Conservation (phyloP, 1,139 yeast species). For the Scheffersomyces stambukii region DNA sequence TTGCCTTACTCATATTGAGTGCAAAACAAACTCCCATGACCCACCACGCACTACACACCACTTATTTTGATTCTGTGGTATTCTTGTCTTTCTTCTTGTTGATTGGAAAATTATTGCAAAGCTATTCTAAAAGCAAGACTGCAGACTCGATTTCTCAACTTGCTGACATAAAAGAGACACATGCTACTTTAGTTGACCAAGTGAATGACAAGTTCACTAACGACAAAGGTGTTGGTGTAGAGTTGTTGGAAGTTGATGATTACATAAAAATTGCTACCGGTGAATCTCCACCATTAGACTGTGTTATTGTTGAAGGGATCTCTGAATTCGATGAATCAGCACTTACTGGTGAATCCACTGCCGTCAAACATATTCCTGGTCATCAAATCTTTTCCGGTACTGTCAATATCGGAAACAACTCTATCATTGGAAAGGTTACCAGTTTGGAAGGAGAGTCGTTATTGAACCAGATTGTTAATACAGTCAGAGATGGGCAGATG, state of each 20-base stretch:
- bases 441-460: slow-evolving; percentile 63
- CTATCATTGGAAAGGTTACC: slow-evolving; percentile 54
- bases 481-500: slow-evolving; percentile 72
- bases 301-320: slow-evolving; percentile 53
- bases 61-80: slow-evolving; percentile 76
- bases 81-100: slow-evolving; percentile 67
- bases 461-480: slow-evolving; percentile 63
- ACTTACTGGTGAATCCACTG: slow-evolving; percentile 66
- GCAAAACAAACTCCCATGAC: slow-evolving; percentile 30
- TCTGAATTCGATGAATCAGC: slow-evolving; percentile 74
- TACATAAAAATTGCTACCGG: slow-evolving; percentile 57
- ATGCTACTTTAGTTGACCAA: slow-evolving; percentile 44
- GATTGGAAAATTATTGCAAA: slow-evolving; percentile 66
- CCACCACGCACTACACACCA: slow-evolving; percentile 50
- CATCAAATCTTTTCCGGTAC: slow-evolving; percentile 75
- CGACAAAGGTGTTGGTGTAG: slow-evolving; percentile 41
- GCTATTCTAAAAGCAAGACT: slow-evolving; percentile 61
- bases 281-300: slow-evolving; percentile 70
- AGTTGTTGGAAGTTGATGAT: slow-evolving; percentile 62
- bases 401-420: slow-evolving; percentile 53
- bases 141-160: slow-evolving; percentile 61
- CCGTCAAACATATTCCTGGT: slow-evolving; percentile 45
- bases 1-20: slow-evolving; percentile 50
- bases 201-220: slow-evolving; percentile 17
- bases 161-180: slow-evolving; percentile 45